A percentile compares a stretch with the other conserved stretches of the same genome.
These are phyloP conservation scores for Marchantia polymorpha DNA, from an alignment of 225 moss, liverwort and hornwort genomes.

Conservation along the genomic window DNA sequence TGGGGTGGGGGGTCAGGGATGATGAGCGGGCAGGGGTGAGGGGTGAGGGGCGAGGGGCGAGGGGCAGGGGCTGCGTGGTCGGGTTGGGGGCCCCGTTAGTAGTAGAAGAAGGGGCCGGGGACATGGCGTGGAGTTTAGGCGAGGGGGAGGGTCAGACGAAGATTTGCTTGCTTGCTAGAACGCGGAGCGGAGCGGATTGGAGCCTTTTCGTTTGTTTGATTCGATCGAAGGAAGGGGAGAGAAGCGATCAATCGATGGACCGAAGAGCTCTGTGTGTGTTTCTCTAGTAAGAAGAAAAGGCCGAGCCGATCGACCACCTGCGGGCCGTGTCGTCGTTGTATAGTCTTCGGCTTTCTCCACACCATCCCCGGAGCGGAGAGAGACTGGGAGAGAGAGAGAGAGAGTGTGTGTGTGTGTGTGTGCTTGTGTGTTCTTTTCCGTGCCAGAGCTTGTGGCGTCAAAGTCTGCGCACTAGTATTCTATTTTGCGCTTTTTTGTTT, in stretches of 20 bases:
- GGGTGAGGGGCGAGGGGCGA: background rate
- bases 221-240: background rate
- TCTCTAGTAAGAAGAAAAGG: slow-evolving; percentile 14
- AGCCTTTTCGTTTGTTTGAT: background rate
- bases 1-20: background rate
- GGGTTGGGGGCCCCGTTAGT: background rate
- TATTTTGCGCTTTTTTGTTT: background rate
- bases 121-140: background rate
- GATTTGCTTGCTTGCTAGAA: slow-evolving; percentile 7
- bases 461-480: background rate
- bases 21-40: too few species aligned
- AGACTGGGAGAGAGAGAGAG: background rate
- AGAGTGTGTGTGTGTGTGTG: background rate
- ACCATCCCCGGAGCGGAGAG: background rate
- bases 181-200: background rate
- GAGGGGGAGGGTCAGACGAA: slow-evolving; percentile 7
- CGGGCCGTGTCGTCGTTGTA: background rate
- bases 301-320: background rate
- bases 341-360: background rate
- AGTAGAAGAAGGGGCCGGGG: slow-evolving; percentile 3
- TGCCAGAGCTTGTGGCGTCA: background rate
- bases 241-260: slow-evolving; percentile 1
- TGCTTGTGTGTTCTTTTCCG: background rate
- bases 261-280: background rate
- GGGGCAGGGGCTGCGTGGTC: background rate